These are phyloP conservation scores for Candida saitoana DNA, from an alignment of 805 yeast genomes.

Conservation along the genomic window DNA sequence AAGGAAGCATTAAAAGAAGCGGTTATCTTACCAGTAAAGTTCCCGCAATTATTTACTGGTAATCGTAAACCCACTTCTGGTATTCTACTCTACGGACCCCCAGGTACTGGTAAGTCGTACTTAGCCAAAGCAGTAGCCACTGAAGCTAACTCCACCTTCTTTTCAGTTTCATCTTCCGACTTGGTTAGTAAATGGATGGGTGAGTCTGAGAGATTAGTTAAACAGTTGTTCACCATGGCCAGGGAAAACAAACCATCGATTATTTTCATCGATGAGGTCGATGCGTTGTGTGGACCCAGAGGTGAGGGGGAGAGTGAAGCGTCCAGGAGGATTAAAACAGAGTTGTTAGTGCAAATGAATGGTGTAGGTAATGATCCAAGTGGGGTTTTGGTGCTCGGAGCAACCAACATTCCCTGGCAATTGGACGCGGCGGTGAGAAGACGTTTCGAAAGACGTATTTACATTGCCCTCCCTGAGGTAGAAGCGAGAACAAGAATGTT, in stretches of 20 bases:
- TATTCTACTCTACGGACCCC: constrained; percentile 64
- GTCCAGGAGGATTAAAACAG: constrained; percentile 91
- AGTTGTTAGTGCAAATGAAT: constrained; percentile 94
- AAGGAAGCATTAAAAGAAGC: constrained; percentile 97
- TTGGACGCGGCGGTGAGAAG: constrained; percentile 95
- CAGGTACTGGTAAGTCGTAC: constrained; percentile 97
- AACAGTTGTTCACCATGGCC: constrained; percentile 93
- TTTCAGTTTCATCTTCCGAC: constrained; percentile 94
- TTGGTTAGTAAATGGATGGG: constrained; percentile 99
- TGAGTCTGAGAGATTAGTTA: constrained; percentile 92
- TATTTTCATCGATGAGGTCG: constrained; percentile 96
- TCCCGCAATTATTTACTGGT: constrained; percentile 93
- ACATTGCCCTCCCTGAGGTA: constrained; percentile 91
- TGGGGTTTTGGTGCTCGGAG: constrained; percentile 93
- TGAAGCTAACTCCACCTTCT: constrained; percentile 95
- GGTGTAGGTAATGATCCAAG: constrained; percentile 95
- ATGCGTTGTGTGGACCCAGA: constrained; percentile 95
- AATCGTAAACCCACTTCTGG: constrained; percentile 92
- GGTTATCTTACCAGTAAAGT: constrained; percentile 90
- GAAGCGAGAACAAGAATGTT: constrained; percentile 92
- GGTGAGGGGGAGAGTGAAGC: constrained; percentile 99
- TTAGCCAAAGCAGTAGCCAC: constrained; percentile 98
- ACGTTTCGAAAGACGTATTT: constrained; percentile 92
- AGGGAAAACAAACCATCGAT: constrained; percentile 94
- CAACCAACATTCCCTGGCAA: constrained; percentile 99